These are phyloP conservation scores for Nannochloris sp. DNA, from an alignment of 139 green algal species.

Conservation along the genomic window DNA sequence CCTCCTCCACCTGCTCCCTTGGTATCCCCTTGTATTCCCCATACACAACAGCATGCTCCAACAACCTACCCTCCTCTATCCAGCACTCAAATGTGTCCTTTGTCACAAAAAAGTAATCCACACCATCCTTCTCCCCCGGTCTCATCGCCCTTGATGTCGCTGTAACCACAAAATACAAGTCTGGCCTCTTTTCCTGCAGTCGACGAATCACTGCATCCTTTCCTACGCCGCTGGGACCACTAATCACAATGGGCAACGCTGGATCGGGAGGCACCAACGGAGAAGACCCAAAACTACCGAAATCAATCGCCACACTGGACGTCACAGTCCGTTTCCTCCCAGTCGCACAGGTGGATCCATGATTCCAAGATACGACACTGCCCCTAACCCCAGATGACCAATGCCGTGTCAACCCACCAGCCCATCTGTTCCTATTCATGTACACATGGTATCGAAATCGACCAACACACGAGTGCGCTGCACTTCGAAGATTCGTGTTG, in stretches of 20 bases:
- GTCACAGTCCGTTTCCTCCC: too few species aligned
- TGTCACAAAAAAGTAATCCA: constrained; percentile 91
- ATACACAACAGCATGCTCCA: constrained; percentile 94
- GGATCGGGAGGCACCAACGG: constrained; percentile 30
- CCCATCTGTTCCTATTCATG: too few species aligned
- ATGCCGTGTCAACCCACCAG: too few species aligned
- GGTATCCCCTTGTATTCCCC: constrained; percentile 96
- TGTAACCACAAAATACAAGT: constrained; percentile 93
- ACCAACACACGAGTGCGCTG: too few species aligned
- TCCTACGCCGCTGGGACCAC: constrained; percentile 84
- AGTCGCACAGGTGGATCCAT: too few species aligned
- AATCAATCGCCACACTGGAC: too few species aligned
- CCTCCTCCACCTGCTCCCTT: constrained; percentile 47
- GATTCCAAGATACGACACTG: too few species aligned
- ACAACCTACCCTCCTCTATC: constrained; percentile 64
- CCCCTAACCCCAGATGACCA: too few species aligned
- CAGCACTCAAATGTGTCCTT: constrained; percentile 78
- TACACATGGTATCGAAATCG: too few species aligned
- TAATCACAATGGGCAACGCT: constrained; percentile 76
- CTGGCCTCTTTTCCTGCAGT: constrained; percentile 53
- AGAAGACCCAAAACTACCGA: too few species aligned
- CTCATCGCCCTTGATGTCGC: constrained; percentile 77
- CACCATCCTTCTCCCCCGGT: constrained; percentile 69
- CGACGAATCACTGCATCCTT: constrained; percentile 83
- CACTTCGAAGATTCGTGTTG: too few species aligned